phyloP scores from a whole-genome alignment of 768 basidiomycete species.

The Boletus rubroflammeus region DNA sequence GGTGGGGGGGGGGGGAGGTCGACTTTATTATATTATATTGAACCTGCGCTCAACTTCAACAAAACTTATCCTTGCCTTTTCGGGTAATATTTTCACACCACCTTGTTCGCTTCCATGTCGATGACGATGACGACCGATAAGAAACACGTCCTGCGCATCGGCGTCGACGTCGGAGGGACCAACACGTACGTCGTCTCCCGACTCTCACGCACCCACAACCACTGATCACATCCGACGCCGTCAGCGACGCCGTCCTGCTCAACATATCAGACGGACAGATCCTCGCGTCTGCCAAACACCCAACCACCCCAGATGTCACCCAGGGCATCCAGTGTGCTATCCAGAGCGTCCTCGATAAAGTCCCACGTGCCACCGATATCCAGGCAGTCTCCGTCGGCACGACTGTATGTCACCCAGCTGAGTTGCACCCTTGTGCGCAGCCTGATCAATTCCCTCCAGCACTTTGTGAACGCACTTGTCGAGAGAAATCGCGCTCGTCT shows the following conservation, averaged over 20 bases:
- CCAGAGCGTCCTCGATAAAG: conserved; percentile 39
- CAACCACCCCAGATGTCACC: conserved; percentile 56
- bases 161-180: conserved; percentile 35
- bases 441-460: conserved; percentile 21
- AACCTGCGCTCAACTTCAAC: not conserved
- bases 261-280: conserved; percentile 15
- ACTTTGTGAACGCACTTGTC: conserved; percentile 59
- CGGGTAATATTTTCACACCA: conserved; percentile 10
- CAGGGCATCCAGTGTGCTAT: conserved; percentile 55
- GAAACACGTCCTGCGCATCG: conserved; percentile 26
- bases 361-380: conserved; percentile 35
- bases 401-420: conserved; percentile 37
- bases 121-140: too few species aligned
- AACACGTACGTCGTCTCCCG: conserved; percentile 26
- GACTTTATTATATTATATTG: not conserved
- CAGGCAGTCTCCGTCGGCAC: conserved; percentile 59
- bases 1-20: conserved; percentile 1
- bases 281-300: conserved; percentile 40
- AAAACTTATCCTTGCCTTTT: not conserved
- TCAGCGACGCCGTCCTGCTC: conserved; percentile 34
- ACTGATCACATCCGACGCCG: not conserved
- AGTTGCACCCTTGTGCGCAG: too few species aligned
- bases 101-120: not conserved
- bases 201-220: too few species aligned
- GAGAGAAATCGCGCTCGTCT: conserved; percentile 52